Evolutionary conservation across 371 early-diverging fungal species (phyloP), one percentile per base, ranked within the genome.

Genomic region (Fennellomyces sp.): DNA sequence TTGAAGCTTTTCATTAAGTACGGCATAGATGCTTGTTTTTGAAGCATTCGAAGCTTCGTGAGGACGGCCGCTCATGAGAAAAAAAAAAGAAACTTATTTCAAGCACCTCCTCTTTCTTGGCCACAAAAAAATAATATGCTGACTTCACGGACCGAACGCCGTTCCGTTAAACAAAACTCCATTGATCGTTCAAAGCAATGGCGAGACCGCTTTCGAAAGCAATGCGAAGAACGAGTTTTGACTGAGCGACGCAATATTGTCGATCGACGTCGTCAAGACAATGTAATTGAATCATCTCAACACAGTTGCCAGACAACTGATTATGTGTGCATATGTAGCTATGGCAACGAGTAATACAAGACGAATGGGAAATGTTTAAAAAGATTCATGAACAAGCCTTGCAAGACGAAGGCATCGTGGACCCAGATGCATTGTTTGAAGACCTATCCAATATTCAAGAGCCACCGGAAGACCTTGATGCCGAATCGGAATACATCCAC

Each of bases 21-120:
- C 42, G 21, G 62, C 62, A 56, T 69, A 73, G 13, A 63, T 60
- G 28, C 47, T 31, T n/a, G 58, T 51, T 25, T 72, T 72, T 21
- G 68, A 66, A 8, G 61, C n/a, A n/a, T n/a, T 45, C 5, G 42
- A 10, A 0, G 41, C 7, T 45, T 29, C 8, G 8, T 25, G 27
- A 10, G 23, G 33, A 21, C 35, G 29, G 15, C 55, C 25, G 5
- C 25, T 57, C 56, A 19, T 56, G 39, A 38, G 27, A 58, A 21
- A n/a, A 5, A 29, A 12, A 13, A 5, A 12, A 36, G 49, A 35
- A 39, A 28, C 35, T 19, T 29, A 29, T 56, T 36, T 36, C 39
- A 28, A 17, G 23, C 21, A 12, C 38, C 27, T n/a, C 41, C 2
- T 19, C 26, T 19, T 26, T 21, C 48, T 58, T 50, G 3, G 29